These are phyloP conservation scores for Herpotrichia juniperi DNA, from an alignment of 2,329 filamentous ascomycete genomes.

Conservation along the genomic window DNA sequence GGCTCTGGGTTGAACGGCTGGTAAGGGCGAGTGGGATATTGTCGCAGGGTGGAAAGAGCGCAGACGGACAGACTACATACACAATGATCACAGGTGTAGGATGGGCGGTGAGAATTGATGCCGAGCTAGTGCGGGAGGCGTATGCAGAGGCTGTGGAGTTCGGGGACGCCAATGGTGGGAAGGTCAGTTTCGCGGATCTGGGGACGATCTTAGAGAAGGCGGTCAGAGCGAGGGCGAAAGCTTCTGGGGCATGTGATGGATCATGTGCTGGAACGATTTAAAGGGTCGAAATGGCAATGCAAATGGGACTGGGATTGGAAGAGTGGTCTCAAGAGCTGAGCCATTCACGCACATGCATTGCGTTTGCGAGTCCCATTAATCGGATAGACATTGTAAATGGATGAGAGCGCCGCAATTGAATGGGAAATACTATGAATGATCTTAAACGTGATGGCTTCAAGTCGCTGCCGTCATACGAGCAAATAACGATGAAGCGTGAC, in stretches of 20 bases:
- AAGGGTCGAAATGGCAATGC: too few relatives aligned
- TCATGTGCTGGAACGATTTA: slow-evolving; percentile 5
- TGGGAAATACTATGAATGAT: too few relatives aligned
- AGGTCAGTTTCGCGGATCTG: slow-evolving; percentile 45
- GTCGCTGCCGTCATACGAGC: too few relatives aligned
- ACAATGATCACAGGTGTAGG: slow-evolving; percentile 51
- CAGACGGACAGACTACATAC: slow-evolving; percentile 24
- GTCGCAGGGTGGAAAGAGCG: slow-evolving; percentile 26
- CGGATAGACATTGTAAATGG: too few relatives aligned
- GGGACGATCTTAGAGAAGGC: slow-evolving; percentile 46
- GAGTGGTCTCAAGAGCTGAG: slow-evolving; percentile 3
- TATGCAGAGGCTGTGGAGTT: slow-evolving; percentile 44
- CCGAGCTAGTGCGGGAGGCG: slow-evolving; percentile 46
- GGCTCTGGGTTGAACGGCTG: slow-evolving; percentile 51
- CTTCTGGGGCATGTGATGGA: neutral
- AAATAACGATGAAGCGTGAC: too few relatives aligned
- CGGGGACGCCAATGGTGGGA: slow-evolving; percentile 32
- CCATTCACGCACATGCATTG: neutral
- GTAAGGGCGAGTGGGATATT: slow-evolving; percentile 50
- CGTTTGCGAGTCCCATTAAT: neutral
- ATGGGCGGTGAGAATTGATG: slow-evolving; percentile 51
- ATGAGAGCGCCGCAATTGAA: too few relatives aligned
- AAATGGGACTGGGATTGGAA: neutral
- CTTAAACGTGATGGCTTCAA: too few relatives aligned
- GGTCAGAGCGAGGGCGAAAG: slow-evolving; percentile 29